Conservation (phyloP, 1,284 basidiomycete genomes). For the Salmacisia buchloeana region DNA sequence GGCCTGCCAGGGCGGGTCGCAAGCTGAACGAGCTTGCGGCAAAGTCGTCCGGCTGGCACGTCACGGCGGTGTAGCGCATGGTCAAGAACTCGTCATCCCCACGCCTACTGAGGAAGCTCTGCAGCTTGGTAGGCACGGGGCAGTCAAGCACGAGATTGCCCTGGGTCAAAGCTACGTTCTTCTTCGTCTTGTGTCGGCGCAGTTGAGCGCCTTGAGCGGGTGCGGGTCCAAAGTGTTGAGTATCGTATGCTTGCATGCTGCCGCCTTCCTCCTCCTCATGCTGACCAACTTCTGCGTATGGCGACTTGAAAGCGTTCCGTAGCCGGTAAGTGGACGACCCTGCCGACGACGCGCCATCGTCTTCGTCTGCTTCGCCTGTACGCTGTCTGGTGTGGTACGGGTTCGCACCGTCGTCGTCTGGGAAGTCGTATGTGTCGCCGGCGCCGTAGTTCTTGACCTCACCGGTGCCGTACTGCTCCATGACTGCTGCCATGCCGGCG, state of each 20-base stretch:
- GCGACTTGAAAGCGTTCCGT: background rate
- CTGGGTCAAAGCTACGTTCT: conserved; percentile 47
- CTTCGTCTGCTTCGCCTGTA: background rate
- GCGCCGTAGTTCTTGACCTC: background rate
- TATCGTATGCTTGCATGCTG: conserved; percentile 13
- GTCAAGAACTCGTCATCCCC: conserved; percentile 77
- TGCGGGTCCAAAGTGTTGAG: conserved; percentile 47
- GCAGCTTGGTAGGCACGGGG: conserved; percentile 48
- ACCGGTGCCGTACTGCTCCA: background rate
- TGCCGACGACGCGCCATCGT: background rate
- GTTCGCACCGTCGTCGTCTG: background rate
- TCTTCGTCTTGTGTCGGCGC: conserved; percentile 51
- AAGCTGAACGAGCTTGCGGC: conserved; percentile 74
- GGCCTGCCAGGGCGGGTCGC: conserved; percentile 71
- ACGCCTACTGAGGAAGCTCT: conserved; percentile 67
- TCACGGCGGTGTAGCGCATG: conserved; percentile 55
- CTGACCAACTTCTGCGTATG: background rate
- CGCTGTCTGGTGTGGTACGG: background rate
- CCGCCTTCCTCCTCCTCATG: background rate
- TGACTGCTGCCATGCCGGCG: background rate
- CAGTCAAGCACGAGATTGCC: conserved; percentile 52
- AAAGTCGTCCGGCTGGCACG: conserved; percentile 72
- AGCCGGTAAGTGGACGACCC: background rate
- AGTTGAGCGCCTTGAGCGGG: conserved; percentile 42
- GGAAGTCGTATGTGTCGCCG: conserved; percentile 6